These are phyloP conservation scores for Beauveria pseudobassiana DNA, from an alignment of 2,329 filamentous ascomycete genomes.

Conservation along the genomic window DNA sequence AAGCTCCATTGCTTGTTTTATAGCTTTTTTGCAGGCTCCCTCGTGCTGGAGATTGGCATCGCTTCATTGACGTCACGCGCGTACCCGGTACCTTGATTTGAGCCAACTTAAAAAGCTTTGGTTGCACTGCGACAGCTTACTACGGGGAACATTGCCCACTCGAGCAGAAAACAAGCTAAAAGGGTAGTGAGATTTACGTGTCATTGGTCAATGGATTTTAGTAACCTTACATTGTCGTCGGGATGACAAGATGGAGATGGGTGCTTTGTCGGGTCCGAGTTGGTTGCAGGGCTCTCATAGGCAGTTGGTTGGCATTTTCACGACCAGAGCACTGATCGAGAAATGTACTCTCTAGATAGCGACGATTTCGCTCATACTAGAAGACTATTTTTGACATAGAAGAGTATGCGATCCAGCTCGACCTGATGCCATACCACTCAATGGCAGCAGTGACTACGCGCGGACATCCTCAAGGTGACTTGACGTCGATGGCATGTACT, in stretches of 20 bases:
- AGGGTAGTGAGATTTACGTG: too few species aligned
- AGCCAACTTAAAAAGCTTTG: neutral
- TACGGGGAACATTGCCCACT: neutral
- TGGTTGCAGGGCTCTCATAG: too few species aligned
- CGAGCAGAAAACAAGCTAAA: neutral
- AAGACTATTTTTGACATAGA: too few species aligned
- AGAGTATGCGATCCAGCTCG: neutral
- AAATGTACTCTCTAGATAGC: too few species aligned
- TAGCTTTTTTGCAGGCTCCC: neutral
- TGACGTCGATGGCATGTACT: too few species aligned
- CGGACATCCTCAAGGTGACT: neutral
- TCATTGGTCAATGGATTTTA: neutral
- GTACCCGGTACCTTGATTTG: conserved; percentile 8
- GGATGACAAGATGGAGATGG: too few species aligned
- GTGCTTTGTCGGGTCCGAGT: too few species aligned
- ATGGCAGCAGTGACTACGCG: neutral
- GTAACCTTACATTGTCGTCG: too few species aligned
- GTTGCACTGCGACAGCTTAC: too few species aligned
- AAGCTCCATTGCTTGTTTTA: neutral
- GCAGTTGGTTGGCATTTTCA: too few species aligned
- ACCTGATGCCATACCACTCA: neutral
- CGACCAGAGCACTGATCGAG: too few species aligned
- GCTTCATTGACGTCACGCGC: conserved; percentile 6
- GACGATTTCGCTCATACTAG: too few species aligned
- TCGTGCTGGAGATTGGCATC: neutral